phyloP scores from a whole-genome alignment of 371 early-diverging fungal species.

The Mucor piriformis region DNA sequence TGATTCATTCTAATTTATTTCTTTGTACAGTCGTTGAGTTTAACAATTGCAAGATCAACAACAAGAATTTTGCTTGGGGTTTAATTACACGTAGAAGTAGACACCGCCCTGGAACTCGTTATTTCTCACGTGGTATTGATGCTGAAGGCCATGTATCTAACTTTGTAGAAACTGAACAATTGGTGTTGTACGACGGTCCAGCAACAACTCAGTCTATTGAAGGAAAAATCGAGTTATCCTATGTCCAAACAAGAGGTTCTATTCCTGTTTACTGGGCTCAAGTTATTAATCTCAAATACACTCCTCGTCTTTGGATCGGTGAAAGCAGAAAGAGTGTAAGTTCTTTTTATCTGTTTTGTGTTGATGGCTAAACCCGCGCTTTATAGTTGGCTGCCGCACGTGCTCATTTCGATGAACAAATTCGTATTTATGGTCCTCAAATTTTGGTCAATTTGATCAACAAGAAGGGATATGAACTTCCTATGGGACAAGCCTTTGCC shows the following conservation, averaged over 20 bases:
- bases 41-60: conserved; percentile 55
- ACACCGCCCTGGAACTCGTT: conserved; percentile 86
- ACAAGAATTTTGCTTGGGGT: conserved; percentile 67
- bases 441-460: conserved; percentile 91
- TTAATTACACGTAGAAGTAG: conserved; percentile 86
- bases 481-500: conserved; percentile 82
- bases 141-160: conserved; percentile 94
- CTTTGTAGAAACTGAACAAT: conserved; percentile 98
- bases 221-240: conserved; percentile 60
- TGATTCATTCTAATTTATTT: neutral
- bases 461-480: conserved; percentile 85
- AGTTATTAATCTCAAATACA: conserved; percentile 87
- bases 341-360: neutral
- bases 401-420: conserved; percentile 76
- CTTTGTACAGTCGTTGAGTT: conserved; percentile 59
- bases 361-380: neutral
- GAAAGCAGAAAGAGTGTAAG: conserved; percentile 70
- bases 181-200: conserved; percentile 64
- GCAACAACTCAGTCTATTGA: conserved; percentile 16
- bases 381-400: conserved; percentile 45
- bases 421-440: conserved; percentile 75
- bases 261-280: conserved; percentile 98
- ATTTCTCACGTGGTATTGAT: conserved; percentile 95
- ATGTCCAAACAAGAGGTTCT: conserved; percentile 96
- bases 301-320: conserved; percentile 83